Percentiles rank a stretch among this genome's conserved stretches.
Evolutionary conservation across 179 eudicot genomes (phyloP).

Genomic region (Camellia oleifera): DNA sequence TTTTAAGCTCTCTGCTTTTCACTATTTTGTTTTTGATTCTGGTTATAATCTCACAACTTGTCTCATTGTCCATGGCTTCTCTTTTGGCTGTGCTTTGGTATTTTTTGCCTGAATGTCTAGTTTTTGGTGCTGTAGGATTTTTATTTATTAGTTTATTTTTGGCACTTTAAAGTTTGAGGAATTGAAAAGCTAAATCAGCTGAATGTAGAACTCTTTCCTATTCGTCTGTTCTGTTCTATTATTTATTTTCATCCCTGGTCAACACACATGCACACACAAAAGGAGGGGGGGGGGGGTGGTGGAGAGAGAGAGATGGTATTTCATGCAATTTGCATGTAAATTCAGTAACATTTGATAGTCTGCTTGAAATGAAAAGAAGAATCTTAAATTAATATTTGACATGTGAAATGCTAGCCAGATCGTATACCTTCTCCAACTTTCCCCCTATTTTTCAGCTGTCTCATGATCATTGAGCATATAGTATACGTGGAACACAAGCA

Average conservation of each 20-base stretch:
- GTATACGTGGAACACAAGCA: constrained; percentile 89
- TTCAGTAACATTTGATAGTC: background rate
- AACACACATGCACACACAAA: background rate
- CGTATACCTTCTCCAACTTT: constrained; percentile 97
- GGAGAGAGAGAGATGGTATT: background rate
- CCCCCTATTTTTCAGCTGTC: constrained; percentile 82
- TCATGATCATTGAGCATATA: constrained; percentile 80
- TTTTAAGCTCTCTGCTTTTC: no score
- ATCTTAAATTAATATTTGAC: background rate
- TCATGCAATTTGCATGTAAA: background rate
- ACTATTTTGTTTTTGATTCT: no score
- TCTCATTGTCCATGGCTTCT: no score
- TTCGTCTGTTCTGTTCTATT: no score
- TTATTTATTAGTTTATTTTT: no score
- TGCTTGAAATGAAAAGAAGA: background rate
- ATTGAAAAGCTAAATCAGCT: no score
- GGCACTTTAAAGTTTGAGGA: no score
- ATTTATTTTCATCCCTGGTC: background rate
- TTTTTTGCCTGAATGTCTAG: no score
- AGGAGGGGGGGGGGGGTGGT: background rate
- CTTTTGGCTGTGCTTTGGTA: no score
- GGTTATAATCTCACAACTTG: no score
- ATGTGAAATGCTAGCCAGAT: constrained; percentile 52
- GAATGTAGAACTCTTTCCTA: no score
- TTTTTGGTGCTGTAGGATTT: no score